Conservation (phyloP, 352 stramenopile species). For the Phytophthora capsici region DNA sequence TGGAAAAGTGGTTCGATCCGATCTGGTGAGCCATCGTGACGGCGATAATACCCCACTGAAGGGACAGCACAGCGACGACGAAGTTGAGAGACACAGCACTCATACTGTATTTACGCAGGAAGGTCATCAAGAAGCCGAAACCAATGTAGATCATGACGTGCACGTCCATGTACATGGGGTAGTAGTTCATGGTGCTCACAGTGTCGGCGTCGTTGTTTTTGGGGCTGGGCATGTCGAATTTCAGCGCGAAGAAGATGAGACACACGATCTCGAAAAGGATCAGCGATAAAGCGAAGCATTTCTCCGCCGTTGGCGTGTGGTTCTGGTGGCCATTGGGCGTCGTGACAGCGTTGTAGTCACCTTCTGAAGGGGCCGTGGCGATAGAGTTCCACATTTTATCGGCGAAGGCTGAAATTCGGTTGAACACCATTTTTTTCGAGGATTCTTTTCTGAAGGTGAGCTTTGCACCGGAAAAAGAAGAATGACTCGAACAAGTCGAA, state of each 20-base stretch:
- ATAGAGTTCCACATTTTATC: conserved; percentile 26
- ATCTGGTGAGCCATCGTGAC: conserved; percentile 73
- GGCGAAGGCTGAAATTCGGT: conserved; percentile 12
- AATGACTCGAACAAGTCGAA: conserved; percentile 1
- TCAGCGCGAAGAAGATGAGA: conserved; percentile 26
- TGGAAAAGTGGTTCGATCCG: conserved; percentile 43
- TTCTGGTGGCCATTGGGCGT: conserved; percentile 10
- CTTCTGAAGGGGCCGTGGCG: conserved; percentile 2
- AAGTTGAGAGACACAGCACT: conserved; percentile 84
- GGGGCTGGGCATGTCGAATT: conserved; percentile 26
- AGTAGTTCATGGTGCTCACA: conserved; percentile 14
- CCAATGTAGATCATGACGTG: conserved; percentile 90
- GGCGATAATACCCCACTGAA: conserved; percentile 77
- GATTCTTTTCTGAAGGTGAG: neutral
- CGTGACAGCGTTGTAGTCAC: conserved; percentile 17
- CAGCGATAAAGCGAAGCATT: conserved; percentile 18
- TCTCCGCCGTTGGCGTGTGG: conserved; percentile 1
- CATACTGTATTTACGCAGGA: conserved; percentile 83
- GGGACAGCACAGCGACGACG: conserved; percentile 64
- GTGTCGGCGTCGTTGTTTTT: conserved; percentile 13
- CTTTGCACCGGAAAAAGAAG: conserved; percentile 12
- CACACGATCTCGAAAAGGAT: conserved; percentile 20
- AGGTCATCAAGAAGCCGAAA: conserved; percentile 91
- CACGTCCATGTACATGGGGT: conserved; percentile 76
- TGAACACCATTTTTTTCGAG: conserved; percentile 14